Conservation (phyloP, 352 stramenopile species). For the Globisporangium splendens region DNA sequence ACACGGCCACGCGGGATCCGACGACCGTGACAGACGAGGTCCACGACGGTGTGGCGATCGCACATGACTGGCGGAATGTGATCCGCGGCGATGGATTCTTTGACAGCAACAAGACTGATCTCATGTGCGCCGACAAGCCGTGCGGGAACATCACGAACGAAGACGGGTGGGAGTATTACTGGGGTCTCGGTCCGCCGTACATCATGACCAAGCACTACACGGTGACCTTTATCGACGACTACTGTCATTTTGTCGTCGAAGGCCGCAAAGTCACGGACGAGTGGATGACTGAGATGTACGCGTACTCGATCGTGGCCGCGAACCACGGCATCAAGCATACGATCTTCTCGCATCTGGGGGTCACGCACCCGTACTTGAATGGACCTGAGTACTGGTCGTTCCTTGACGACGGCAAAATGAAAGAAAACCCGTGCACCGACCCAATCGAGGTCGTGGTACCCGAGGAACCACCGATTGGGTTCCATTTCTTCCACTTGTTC, state of each 20-base stretch:
- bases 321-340: slow-evolving; percentile 33
- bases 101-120: slow-evolving; percentile 1
- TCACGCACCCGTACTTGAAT: slow-evolving; percentile 19
- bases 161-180: slow-evolving; percentile 25
- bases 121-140: slow-evolving; percentile 1
- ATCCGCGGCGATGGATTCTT: slow-evolving; percentile 21
- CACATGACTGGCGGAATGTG: slow-evolving; percentile 13
- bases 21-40: slow-evolving; percentile 15
- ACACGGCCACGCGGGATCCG: slow-evolving; percentile 17
- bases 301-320: slow-evolving; percentile 18
- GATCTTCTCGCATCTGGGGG: slow-evolving; percentile 18
- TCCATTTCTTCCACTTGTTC: slow-evolving; percentile 26
- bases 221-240: slow-evolving; percentile 21
- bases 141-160: slow-evolving; percentile 5
- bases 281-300: slow-evolving; percentile 37
- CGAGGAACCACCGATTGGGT: slow-evolving; percentile 14
- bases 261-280: slow-evolving; percentile 15
- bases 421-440: slow-evolving; percentile 20
- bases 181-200: slow-evolving; percentile 24
- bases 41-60: slow-evolving; percentile 15
- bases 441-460: slow-evolving; percentile 14
- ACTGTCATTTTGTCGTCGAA: slow-evolving; percentile 18
- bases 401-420: slow-evolving; percentile 1
- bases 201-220: slow-evolving; percentile 33
- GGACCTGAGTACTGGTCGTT: slow-evolving; percentile 21